A percentile compares a stretch with the other conserved stretches of the same genome.
phyloP scores from a whole-genome alignment of 2,329 filamentous ascomycete genomes.

The Aspergillus ibericus region DNA sequence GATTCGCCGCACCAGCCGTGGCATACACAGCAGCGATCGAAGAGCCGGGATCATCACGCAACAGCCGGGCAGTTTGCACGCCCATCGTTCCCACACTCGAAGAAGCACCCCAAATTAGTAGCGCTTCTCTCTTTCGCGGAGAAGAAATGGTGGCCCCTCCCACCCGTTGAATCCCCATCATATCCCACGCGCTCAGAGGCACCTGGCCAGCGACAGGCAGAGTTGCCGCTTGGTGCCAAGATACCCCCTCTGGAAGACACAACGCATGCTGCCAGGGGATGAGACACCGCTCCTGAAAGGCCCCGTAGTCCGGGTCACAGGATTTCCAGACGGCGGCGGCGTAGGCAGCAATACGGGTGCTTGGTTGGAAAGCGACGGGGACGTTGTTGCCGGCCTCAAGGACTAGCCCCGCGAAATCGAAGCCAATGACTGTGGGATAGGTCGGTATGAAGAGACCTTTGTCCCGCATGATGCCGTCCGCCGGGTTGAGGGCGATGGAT shows the following conservation, averaged over 20 bases:
- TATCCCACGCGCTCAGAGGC: slow-evolving; percentile 43
- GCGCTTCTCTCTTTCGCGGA: slow-evolving; percentile 29
- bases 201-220: slow-evolving; percentile 43
- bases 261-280: slow-evolving; percentile 45
- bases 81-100: slow-evolving; percentile 50
- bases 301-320: slow-evolving; percentile 49
- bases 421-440: slow-evolving; percentile 43
- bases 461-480: slow-evolving; percentile 47
- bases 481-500: slow-evolving; percentile 52
- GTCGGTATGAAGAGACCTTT: slow-evolving; percentile 42
- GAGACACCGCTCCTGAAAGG: slow-evolving; percentile 47
- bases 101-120: slow-evolving; percentile 48
- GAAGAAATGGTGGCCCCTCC: slow-evolving; percentile 14
- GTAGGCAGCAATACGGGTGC: slow-evolving; percentile 44
- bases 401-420: slow-evolving; percentile 48
- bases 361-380: slow-evolving; percentile 32
- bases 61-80: slow-evolving; percentile 41
- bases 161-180: slow-evolving; percentile 34
- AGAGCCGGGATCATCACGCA: slow-evolving; percentile 36
- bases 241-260: slow-evolving; percentile 37
- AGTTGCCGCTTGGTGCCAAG: slow-evolving; percentile 45
- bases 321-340: slow-evolving; percentile 44
- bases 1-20: slow-evolving; percentile 38
- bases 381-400: slow-evolving; percentile 45
- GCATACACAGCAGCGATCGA: slow-evolving; percentile 45